Base-by-base conservation (phyloP, 352 stramenopile species). In the Aphanomyces invadans region DNA sequence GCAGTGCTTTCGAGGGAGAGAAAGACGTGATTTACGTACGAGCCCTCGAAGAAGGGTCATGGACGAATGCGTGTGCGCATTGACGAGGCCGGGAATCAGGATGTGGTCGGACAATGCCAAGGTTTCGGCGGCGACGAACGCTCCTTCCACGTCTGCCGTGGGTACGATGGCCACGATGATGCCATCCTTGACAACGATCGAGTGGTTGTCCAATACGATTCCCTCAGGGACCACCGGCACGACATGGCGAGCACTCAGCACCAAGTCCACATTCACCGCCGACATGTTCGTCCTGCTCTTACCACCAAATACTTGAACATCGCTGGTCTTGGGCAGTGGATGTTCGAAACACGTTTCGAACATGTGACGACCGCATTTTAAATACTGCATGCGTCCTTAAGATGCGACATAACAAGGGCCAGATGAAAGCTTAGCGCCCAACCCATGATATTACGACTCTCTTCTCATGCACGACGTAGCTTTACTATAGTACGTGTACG, bases 1-100 rank as follows among this genome's bases (percentile, higher is more conserved):
- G n/a, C n/a, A n/a, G n/a, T n/a, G n/a, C n/a, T n/a, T n/a, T n/a
- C n/a, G n/a, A n/a, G n/a, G n/a, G n/a, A n/a, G n/a, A n/a, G n/a
- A n/a, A n/a, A n/a, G n/a, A n/a, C n/a, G n/a, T n/a, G n/a, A n/a
- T n/a, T n/a, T n/a, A 26, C 46, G 44, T 71, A 59, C 65, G 26
- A 96, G 80, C 1, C 86, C 88, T 33, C 87, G 84, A 45, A 96
- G 73, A 38, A 94, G 75, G 56, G 82, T 89, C 85, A 96, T 94
- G 44, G 86, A 71, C 17, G 86, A 75, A 65, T 96, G 88, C 51
- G 87, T 92, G 75, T 96, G 88, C 64, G 79, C 73, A 57, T 96
- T 96, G 29, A 96, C 76, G 25, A 96, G 76, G 4, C 88, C 88
- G 0, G 88, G 88, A 53, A 88, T 83, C 15, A 96, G 69, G 32